Percentiles rank a stretch among this genome's conserved stretches.
Conservation (phyloP, 2,329 filamentous ascomycete species). For the Xylariaceae sp. region DNA sequence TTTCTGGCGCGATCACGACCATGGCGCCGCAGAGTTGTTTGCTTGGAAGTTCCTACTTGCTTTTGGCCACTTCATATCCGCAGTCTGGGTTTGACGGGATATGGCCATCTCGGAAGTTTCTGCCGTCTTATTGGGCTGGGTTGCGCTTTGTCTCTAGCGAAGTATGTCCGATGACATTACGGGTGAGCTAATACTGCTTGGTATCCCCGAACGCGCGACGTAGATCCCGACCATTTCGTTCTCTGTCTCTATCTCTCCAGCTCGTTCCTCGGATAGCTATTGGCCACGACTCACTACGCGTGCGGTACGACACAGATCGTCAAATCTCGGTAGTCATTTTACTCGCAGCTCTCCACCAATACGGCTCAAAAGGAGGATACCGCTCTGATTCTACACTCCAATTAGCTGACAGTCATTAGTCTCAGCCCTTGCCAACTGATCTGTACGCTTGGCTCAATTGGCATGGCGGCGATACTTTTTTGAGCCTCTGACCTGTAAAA, state of each 20-base stretch:
- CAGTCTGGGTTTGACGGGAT: neutral
- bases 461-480: neutral
- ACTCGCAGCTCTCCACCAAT: neutral
- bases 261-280: too few species aligned
- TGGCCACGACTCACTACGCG: too few species aligned
- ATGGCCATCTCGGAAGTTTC: too few species aligned
- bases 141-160: too few species aligned
- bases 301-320: too few species aligned
- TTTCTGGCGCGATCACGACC: neutral
- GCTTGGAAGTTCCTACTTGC: neutral
- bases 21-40: neutral
- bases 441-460: neutral
- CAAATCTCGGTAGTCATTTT: neutral
- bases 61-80: neutral
- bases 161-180: neutral
- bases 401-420: conserved; percentile 1
- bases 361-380: neutral
- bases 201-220: too few species aligned
- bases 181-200: too few species aligned
- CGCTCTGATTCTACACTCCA: neutral
- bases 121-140: too few species aligned
- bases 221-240: neutral
- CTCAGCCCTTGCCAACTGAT: neutral
- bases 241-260: neutral
- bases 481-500: conserved; percentile 8